phyloP scores from a whole-genome alignment of 768 basidiomycete genomes.

The Podaxis sp. region DNA sequence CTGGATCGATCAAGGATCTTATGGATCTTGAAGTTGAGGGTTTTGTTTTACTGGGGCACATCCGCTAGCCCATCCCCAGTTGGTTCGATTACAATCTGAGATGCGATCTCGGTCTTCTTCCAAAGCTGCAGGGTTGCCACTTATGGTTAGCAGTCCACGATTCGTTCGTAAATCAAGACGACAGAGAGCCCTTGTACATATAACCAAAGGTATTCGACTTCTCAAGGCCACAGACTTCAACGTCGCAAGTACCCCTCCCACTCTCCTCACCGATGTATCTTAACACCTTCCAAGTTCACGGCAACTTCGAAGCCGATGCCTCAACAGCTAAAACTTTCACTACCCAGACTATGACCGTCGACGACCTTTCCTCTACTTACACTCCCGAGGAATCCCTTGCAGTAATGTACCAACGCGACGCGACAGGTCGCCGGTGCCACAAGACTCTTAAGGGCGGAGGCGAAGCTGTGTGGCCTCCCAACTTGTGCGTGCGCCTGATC shows the following conservation, averaged over 20 bases:
- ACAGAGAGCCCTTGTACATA: neutral
- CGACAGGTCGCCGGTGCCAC: conserved; percentile 67
- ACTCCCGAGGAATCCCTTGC: conserved; percentile 37
- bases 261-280: neutral
- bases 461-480: conserved; percentile 76
- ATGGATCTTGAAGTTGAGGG: too few relatives aligned
- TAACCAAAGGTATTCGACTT: neutral
- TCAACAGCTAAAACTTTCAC: conserved; percentile 13
- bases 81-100: neutral
- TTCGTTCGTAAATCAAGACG: conserved; percentile 1
- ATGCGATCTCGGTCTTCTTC: neutral
- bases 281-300: conserved; percentile 8
- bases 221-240: neutral
- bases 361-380: conserved; percentile 34
- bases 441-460: conserved; percentile 67
- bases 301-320: conserved; percentile 9
- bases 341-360: conserved; percentile 36
- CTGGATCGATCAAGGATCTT: neutral
- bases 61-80: neutral
- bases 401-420: conserved; percentile 46
- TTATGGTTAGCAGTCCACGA: neutral
- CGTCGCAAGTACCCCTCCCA: neutral
- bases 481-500: conserved; percentile 35
- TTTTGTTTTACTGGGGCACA: neutral
- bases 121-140: neutral